phyloP scores from a whole-genome alignment of 495 filamentous ascomycete species.

The Podospora anserina region DNA sequence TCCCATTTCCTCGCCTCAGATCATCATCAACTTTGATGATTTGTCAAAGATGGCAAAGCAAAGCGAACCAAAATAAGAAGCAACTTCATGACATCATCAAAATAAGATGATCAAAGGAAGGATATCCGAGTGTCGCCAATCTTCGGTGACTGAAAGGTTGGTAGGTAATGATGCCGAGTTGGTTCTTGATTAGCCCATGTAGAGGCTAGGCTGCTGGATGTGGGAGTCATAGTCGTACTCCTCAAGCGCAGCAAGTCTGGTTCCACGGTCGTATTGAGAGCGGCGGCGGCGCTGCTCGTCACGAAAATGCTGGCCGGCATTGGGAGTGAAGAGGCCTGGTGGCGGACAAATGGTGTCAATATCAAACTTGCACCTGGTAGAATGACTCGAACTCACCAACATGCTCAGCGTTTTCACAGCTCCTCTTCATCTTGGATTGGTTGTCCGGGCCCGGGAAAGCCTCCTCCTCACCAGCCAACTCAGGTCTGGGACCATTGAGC shows the following conservation, averaged over 20 bases:
- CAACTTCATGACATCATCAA: constrained; percentile 4
- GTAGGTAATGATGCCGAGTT: not conserved
- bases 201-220: constrained; percentile 26
- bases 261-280: constrained; percentile 74
- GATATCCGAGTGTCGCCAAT: not conserved
- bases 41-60: constrained; percentile 28
- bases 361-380: not conserved
- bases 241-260: constrained; percentile 58
- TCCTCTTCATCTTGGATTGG: constrained; percentile 77
- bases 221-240: constrained; percentile 51
- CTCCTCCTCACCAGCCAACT: constrained; percentile 57
- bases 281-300: constrained; percentile 73
- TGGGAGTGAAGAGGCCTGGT: constrained; percentile 67
- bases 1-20: not conserved
- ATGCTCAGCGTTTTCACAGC: constrained; percentile 80
- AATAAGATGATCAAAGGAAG: not conserved
- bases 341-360: not conserved
- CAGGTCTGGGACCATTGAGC: constrained; percentile 39
- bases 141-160: not conserved
- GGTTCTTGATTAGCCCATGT: not conserved
- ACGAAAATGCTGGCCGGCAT: constrained; percentile 66
- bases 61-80: constrained; percentile 14
- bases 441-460: constrained; percentile 76
- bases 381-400: constrained; percentile 57
- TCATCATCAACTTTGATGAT: constrained; percentile 19